Percentiles rank a stretch among this genome's conserved stretches.
Evolutionary conservation across 2,329 filamentous ascomycete species (phyloP).

Genomic region (Botrytis elliptica): DNA sequence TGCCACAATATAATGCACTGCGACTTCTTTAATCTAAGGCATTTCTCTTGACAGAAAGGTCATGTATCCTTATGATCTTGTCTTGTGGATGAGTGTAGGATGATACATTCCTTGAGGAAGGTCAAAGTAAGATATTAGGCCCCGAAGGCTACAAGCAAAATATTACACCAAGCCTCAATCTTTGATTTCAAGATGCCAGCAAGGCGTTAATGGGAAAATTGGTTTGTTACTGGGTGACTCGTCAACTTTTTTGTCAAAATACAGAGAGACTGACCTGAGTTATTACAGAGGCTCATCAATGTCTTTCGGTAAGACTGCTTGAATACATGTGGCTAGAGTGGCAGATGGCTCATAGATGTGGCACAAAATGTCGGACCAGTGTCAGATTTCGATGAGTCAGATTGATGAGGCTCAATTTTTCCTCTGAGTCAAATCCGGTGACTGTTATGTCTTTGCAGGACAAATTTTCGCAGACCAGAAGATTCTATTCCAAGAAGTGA

Average conservation of each 20-base stretch:
- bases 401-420: background rate
- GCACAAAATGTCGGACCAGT: background rate
- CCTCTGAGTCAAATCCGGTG: background rate
- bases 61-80: background rate
- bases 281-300: background rate
- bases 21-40: constrained; percentile 1
- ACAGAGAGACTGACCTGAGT: constrained; percentile 3
- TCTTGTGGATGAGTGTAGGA: background rate
- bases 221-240: background rate
- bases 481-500: background rate
- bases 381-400: constrained; percentile 2
- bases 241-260: background rate
- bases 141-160: background rate
- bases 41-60: background rate
- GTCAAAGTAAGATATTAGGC: background rate
- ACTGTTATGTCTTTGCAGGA: background rate
- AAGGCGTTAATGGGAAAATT: background rate
- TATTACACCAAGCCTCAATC: background rate
- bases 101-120: background rate
- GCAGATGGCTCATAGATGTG: background rate
- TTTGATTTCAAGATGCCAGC: background rate
- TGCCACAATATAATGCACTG: background rate
- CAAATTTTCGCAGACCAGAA: background rate
- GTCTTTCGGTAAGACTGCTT: background rate
- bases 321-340: background rate